Evolutionary conservation across 148 eudicot genomes (phyloP).

Genomic region (Beta vulgaris): DNA sequence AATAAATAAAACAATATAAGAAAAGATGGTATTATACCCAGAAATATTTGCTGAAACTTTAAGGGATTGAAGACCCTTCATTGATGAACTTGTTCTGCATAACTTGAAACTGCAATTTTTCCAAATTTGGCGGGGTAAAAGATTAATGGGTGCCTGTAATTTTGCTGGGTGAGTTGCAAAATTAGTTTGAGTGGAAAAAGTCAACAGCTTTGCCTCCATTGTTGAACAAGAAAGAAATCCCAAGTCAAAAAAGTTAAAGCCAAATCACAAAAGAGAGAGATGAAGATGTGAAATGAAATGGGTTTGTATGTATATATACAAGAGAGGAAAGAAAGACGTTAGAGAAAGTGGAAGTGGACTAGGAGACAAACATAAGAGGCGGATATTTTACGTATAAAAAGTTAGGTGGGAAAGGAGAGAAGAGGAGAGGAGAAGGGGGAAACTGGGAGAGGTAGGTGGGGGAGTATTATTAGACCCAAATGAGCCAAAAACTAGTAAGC

Average conservation of each 20-base stretch:
- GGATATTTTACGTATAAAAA: neutral
- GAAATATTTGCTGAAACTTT: conserved; percentile 33
- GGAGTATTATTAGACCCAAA: too few species aligned
- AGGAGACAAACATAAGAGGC: neutral
- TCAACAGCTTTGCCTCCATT: conserved; percentile 33
- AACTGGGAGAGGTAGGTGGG: neutral
- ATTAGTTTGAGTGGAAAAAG: neutral
- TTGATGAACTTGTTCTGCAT: conserved; percentile 11
- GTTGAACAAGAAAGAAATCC: neutral
- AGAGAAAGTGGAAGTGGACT: neutral
- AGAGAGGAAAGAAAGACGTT: neutral
- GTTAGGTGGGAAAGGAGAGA: neutral
- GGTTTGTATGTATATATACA: too few species aligned
- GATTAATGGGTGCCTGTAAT: conserved; percentile 21
- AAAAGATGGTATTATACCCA: conserved; percentile 26
- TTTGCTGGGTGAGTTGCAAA: conserved; percentile 5
- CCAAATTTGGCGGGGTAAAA: neutral
- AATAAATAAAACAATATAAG: neutral
- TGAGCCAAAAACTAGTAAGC: too few species aligned
- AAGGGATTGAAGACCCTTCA: conserved; percentile 29
- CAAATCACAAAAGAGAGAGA: neutral
- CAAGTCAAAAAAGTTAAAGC: neutral
- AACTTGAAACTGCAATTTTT: conserved; percentile 19
- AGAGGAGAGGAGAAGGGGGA: too few species aligned
- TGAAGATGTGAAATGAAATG: neutral